Base-by-base conservation (phyloP, 331 rosid species). In the Prunus yedoensis region DNA sequence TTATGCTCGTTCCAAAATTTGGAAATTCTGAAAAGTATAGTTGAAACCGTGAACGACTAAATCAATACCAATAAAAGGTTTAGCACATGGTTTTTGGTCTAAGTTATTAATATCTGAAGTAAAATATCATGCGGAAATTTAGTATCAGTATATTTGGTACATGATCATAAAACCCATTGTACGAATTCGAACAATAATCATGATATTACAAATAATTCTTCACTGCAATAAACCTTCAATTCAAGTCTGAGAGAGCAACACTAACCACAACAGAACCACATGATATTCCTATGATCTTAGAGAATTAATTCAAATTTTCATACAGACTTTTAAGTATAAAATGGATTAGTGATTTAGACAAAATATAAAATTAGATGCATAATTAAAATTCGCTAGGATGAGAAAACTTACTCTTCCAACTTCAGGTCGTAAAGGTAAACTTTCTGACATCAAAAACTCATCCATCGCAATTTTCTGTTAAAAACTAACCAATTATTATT, bases 361-460 rank as follows among this genome's bases (percentile, higher is more conserved):
- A n/a, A n/a, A n/a, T n/a, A n/a, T n/a, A n/a, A n/a, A n/a, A n/a
- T n/a, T n/a, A n/a, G n/a, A n/a, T 46, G 69, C 38, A 18, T 4
- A 77, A 77, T 45, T 18, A 23, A 35, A 28, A 79, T 72, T 63
- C 73, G 49, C 75, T 78, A 76, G 68, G 59, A 65, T 12, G 10
- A 65, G 83, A 67, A 70, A 80, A 87, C 98, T 87, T 85, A 94
- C 98, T 87, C 91, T 85, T 89, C 92, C 1, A 79, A 89, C 82
- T 80, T 95, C 98, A 23, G 97, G 96, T 49, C 96, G 93, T 60
- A 91, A 78, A 70, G 94, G 90, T 74, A 86, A 81, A 74, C 84
- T 84, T 73, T 78, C 80, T 83, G 98, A 93, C 73, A 83, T 87
- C 79, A 90, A 73, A 84, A 84, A 83, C 82, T 91, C 94, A 77